A percentile compares a stretch with the other conserved stretches of the same genome.
Evolutionary conservation across 176 grass and related monocot genomes (phyloP).

Genomic region (Zizania latifolia): DNA sequence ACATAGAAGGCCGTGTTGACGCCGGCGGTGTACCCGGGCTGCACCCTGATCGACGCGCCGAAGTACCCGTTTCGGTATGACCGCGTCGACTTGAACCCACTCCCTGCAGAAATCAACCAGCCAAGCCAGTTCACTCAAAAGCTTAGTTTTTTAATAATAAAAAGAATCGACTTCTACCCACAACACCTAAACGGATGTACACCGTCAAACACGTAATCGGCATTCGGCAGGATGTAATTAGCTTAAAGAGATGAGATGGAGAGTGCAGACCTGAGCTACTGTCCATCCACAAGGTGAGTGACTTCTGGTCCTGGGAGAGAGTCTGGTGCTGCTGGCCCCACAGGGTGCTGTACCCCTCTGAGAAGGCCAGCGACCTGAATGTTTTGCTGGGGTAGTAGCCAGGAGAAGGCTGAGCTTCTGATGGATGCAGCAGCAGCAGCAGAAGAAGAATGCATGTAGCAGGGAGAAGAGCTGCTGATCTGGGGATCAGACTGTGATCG

Average conservation of each 20-base stretch:
- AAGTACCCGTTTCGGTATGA: slow-evolving; percentile 55
- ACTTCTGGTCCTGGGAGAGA: not conserved
- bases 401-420: slow-evolving; percentile 34
- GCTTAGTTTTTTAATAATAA: too few species aligned
- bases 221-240: too few species aligned
- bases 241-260: too few species aligned
- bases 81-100: slow-evolving; percentile 59
- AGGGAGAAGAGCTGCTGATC: slow-evolving; percentile 17
- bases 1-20: slow-evolving; percentile 72
- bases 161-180: too few species aligned
- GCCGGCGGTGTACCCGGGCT: slow-evolving; percentile 69
- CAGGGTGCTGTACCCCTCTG: slow-evolving; percentile 38
- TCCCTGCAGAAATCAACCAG: slow-evolving; percentile 14
- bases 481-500: not conserved
- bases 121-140: not conserved
- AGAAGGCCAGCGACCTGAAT: slow-evolving; percentile 27
- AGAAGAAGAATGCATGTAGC: slow-evolving; percentile 16
- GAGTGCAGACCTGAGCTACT: slow-evolving; percentile 12
- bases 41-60: slow-evolving; percentile 53
- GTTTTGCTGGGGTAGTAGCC: slow-evolving; percentile 47
- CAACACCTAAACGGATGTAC: too few species aligned
- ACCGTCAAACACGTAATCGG: too few species aligned
- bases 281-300: slow-evolving; percentile 59
- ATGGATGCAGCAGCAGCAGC: slow-evolving; percentile 20
- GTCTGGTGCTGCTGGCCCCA: slow-evolving; percentile 67